phyloP scores from a whole-genome alignment of 192 early-diverging fungal species.

The Cladochytrium replicatum region DNA sequence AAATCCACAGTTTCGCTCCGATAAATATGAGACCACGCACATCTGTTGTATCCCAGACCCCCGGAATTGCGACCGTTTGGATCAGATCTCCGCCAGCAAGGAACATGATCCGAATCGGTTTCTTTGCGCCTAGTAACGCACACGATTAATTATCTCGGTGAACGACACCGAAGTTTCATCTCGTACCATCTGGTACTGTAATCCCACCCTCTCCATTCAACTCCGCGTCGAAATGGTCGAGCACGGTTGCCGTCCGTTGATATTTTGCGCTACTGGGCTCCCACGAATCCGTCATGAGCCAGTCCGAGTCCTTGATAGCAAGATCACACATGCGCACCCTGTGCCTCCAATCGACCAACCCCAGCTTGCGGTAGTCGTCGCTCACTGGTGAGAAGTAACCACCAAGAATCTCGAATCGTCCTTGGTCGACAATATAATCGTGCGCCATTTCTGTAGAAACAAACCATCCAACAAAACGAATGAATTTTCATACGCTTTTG shows the following conservation, averaged over 20 bases:
- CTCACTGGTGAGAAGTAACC: conserved; percentile 97
- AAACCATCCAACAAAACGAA: conserved; percentile 1
- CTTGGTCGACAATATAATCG: conserved; percentile 69
- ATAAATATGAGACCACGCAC: conserved; percentile 42
- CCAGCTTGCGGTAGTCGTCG: conserved; percentile 87
- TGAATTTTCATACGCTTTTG: neutral
- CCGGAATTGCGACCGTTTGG: conserved; percentile 84
- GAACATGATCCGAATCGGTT: conserved; percentile 74
- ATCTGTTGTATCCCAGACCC: conserved; percentile 81
- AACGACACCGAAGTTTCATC: neutral
- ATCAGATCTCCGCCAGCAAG: conserved; percentile 96
- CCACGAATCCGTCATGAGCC: conserved; percentile 96
- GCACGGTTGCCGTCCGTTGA: conserved; percentile 74
- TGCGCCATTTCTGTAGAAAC: conserved; percentile 75
- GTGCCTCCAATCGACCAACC: conserved; percentile 75
- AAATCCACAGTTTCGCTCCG: neutral
- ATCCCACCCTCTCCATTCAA: conserved; percentile 52
- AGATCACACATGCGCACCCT: conserved; percentile 89
- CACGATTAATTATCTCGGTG: neutral
- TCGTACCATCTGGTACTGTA: conserved; percentile 41
- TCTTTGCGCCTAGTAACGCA: conserved; percentile 30
- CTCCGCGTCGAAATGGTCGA: conserved; percentile 91
- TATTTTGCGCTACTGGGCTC: conserved; percentile 73
- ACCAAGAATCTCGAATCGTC: conserved; percentile 76
- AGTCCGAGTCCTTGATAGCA: conserved; percentile 70